Evolutionary conservation across 495 filamentous ascomycete genomes (phyloP), one percentile per base, ranked within the genome.

Genomic region (Penicillium odoratum): DNA sequence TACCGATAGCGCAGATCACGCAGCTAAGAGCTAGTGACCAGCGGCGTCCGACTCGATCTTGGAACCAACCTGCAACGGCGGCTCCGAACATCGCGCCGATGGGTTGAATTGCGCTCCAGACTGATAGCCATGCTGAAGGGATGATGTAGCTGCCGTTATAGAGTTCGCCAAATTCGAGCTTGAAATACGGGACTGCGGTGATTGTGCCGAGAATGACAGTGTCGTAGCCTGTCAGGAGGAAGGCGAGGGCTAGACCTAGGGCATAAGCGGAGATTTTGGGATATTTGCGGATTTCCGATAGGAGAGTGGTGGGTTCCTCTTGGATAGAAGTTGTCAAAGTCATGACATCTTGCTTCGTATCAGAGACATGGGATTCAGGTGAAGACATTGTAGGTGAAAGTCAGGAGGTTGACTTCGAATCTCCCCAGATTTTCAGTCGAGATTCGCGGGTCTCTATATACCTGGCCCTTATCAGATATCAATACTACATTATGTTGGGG

Each of bases 191-290:
- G 59, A 78, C 74, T 4, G 74, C 71, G 15, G 78, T 70, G n/a
- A 77, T 70, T 50, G 73, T 73, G 13, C 74, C 70, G 28, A 80
- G 72, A 29, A 80, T 74, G 15, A 71, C 75, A 13, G 69, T 67
- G 40, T 80, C 77, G 46, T 77, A 80, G 21, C 77, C 77, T 30
- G 73, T 75, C 4, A 78, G 69, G 26, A 80, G 61, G 28, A 71
- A 69, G 13, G 64, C 65, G 0, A 64, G 57, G 0, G 66, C 59
- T 5, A 72, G 52, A 9, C 67, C 68, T 4, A 74, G 43, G 28
- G 64, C 65, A 46, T 69, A 72, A 7, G 55, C 61, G 4, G 63
- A 58, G 7, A 70, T 60, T 13, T 65, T 69, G 11, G 63, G 64
- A 8, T 66, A 61, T 29, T 51, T 51, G 18, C 56, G 53, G 2